These are phyloP conservation scores for Arthrobotrys musiformis DNA, from an alignment of 2,329 filamentous ascomycete genomes.

Conservation along the genomic window DNA sequence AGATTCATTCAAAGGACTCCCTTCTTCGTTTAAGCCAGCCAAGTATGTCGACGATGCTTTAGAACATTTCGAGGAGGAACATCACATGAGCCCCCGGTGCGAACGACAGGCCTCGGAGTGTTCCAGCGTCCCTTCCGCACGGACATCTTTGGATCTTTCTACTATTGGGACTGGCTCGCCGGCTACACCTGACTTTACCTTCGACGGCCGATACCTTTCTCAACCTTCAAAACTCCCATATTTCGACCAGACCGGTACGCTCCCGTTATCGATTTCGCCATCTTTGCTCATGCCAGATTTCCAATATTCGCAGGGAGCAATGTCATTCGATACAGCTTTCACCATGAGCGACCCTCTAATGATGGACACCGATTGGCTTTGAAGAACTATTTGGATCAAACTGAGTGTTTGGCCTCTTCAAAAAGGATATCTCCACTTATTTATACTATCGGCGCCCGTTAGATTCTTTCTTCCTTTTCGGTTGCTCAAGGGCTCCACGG, in stretches of 20 bases:
- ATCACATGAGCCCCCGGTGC: slow-evolving; percentile 43
- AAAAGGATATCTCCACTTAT: slow-evolving; percentile 47
- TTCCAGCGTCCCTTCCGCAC: slow-evolving; percentile 40
- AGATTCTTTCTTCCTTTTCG: slow-evolving; percentile 15
- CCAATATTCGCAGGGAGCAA: slow-evolving; percentile 33
- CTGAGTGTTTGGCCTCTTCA: background rate
- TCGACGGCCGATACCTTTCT: slow-evolving; percentile 49
- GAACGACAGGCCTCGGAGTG: slow-evolving; percentile 50
- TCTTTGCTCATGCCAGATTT: slow-evolving; percentile 49
- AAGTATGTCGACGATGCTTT: slow-evolving; percentile 51
- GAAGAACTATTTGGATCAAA: background rate
- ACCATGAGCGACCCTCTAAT: slow-evolving; percentile 51
- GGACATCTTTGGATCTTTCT: slow-evolving; percentile 45
- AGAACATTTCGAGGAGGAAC: slow-evolving; percentile 50
- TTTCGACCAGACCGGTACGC: slow-evolving; percentile 37
- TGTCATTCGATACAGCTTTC: slow-evolving; percentile 46
- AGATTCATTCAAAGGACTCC: slow-evolving; percentile 43
- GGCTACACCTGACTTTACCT: slow-evolving; percentile 45
- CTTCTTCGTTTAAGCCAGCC: slow-evolving; percentile 39
- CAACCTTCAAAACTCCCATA: slow-evolving; percentile 47
- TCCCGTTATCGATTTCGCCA: slow-evolving; percentile 44
- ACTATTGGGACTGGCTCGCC: slow-evolving; percentile 33
- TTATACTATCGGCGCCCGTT: slow-evolving; percentile 8
- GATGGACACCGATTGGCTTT: slow-evolving; percentile 54
- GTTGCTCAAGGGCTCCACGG: slow-evolving; percentile 22